These are phyloP conservation scores for Globisporangium heterothallicum DNA, from an alignment of 352 stramenopile genomes.

Conservation along the genomic window DNA sequence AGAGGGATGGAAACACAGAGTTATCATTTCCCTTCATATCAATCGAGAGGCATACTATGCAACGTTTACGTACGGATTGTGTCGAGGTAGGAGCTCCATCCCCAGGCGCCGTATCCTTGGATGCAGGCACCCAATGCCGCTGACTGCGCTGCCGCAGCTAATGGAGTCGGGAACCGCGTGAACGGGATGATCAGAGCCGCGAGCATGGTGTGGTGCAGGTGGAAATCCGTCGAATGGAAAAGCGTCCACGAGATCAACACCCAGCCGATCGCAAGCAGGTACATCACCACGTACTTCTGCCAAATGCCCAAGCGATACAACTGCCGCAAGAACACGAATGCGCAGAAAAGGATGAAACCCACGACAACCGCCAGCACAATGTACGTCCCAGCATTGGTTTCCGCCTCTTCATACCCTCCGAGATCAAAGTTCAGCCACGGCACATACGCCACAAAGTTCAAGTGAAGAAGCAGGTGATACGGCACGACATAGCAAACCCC, in stretches of 20 bases:
- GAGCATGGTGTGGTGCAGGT: conserved; percentile 76
- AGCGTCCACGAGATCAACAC: conserved; percentile 48
- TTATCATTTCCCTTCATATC: too few species aligned
- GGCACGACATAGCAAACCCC: conserved; percentile 57
- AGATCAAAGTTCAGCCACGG: conserved; percentile 73
- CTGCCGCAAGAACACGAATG: conserved; percentile 31
- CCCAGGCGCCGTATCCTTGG: conserved; percentile 72
- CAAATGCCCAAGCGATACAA: conserved; percentile 39
- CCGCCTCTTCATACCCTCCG: conserved; percentile 45
- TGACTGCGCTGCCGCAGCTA: conserved; percentile 52
- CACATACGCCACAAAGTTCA: conserved; percentile 68
- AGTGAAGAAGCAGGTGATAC: conserved; percentile 66
- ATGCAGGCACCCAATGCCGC: conserved; percentile 53
- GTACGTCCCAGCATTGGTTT: conserved; percentile 55
- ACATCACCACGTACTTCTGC: conserved; percentile 30
- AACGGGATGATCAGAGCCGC: conserved; percentile 57
- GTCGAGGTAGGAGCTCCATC: conserved; percentile 65
- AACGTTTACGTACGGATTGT: conserved; percentile 41
- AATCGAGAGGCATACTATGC: too few species aligned
- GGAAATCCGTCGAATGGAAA: conserved; percentile 56
- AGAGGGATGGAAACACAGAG: too few species aligned
- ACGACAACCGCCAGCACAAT: conserved; percentile 39
- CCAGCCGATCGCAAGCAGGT: conserved; percentile 20
- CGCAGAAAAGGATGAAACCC: conserved; percentile 25
- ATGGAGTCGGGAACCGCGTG: conserved; percentile 53